phyloP scores from a whole-genome alignment of 2,329 filamentous ascomycete species.

The Torrubiellomyces zombiae region DNA sequence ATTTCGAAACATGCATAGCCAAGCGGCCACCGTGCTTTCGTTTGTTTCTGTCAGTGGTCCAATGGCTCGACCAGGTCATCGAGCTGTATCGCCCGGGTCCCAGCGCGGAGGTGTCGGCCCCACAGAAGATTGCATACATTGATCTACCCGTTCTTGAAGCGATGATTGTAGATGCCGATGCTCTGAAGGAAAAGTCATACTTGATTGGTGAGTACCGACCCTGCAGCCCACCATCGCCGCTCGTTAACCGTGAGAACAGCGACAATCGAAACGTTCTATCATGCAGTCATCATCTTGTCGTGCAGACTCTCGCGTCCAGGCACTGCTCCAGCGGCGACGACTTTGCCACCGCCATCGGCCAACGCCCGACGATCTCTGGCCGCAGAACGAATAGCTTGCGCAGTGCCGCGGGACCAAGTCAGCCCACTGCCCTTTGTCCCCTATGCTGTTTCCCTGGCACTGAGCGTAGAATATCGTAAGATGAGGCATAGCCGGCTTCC shows the following conservation, averaged over 20 bases:
- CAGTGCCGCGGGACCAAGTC: constrained; percentile 33
- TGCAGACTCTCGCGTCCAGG: constrained; percentile 33
- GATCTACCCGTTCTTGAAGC: constrained; percentile 40
- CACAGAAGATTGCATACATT: constrained; percentile 28
- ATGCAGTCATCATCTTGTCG: constrained; percentile 45
- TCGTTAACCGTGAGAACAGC: constrained; percentile 15
- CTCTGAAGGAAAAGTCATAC: constrained; percentile 28
- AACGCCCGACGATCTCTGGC: constrained; percentile 41
- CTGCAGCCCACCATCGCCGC: not conserved
- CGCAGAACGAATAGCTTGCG: constrained; percentile 38
- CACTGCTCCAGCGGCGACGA: constrained; percentile 21
- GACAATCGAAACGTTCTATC: constrained; percentile 46
- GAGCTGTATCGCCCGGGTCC: constrained; percentile 40
- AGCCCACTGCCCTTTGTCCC: constrained; percentile 42
- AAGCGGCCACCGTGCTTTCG: constrained; percentile 37
- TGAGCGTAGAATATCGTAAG: constrained; percentile 46
- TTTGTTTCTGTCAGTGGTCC: constrained; percentile 35
- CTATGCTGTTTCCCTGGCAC: constrained; percentile 42
- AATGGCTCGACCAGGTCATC: constrained; percentile 41
- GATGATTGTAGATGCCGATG: constrained; percentile 37
- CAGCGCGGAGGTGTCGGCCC: constrained; percentile 20
- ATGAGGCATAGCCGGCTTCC: constrained; percentile 44
- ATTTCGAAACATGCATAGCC: constrained; percentile 32
- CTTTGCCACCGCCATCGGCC: constrained; percentile 27
- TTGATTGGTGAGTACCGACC: constrained; percentile 26